Conservation (phyloP, 2,329 filamentous ascomycete species). For the Colletotrichum tropicale region DNA sequence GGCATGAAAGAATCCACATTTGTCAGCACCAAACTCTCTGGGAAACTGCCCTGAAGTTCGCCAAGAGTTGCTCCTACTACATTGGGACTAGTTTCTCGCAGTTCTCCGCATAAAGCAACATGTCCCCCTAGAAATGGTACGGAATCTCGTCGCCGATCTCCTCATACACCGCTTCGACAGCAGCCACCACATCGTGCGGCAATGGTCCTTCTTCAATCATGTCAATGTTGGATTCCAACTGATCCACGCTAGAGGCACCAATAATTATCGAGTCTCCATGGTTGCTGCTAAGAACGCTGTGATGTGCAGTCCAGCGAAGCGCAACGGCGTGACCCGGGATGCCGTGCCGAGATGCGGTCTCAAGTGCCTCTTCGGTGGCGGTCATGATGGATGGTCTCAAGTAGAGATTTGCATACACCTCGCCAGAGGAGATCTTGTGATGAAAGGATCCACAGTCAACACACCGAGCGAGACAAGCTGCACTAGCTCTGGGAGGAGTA, state of each 20-base stretch:
- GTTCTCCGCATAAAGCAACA: not conserved
- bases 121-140: not conserved
- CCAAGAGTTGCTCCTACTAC: not conserved
- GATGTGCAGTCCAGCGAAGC: conserved; percentile 43
- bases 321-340: conserved; percentile 44
- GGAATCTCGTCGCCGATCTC: not conserved
- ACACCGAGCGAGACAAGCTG: not conserved
- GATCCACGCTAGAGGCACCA: conserved; percentile 35
- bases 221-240: conserved; percentile 38
- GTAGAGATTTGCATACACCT: conserved; percentile 29
- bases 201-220: conserved; percentile 43
- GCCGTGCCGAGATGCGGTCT: conserved; percentile 32
- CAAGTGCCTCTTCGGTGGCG: conserved; percentile 28
- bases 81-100: not conserved
- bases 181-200: conserved; percentile 35
- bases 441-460: not conserved
- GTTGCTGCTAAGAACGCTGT: conserved; percentile 33
- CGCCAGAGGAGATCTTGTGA: conserved; percentile 14
- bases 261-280: conserved; percentile 41
- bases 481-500: not conserved
- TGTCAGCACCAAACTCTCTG: not conserved
- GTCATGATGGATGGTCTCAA: conserved; percentile 28
- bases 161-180: not conserved
- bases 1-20: not conserved
- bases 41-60: not conserved